phyloP scores from a whole-genome alignment of 2,329 filamentous ascomycete species.

The Ciborinia camelliae region DNA sequence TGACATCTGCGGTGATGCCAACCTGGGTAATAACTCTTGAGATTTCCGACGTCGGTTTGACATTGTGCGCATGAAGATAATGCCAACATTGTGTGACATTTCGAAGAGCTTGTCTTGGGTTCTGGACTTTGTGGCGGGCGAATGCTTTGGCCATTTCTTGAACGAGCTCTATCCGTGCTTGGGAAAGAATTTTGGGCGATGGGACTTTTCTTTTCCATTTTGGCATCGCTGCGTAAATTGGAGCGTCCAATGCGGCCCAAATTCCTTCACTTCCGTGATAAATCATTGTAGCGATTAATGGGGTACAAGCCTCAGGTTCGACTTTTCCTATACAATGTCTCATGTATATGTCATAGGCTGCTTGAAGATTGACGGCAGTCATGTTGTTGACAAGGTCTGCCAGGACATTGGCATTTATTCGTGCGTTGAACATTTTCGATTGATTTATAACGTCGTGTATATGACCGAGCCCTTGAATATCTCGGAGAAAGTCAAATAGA shows the following conservation, averaged over 20 bases:
- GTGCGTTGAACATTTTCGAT: background rate
- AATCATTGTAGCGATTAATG: conserved; percentile 29
- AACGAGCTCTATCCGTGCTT: conserved; percentile 26
- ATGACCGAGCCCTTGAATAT: background rate
- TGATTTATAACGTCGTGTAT: conserved; percentile 4
- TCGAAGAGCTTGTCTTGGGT: conserved; percentile 28
- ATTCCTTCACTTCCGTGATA: conserved; percentile 22
- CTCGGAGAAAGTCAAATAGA: conserved; percentile 17
- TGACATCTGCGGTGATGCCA: conserved; percentile 29
- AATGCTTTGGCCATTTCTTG: conserved; percentile 33
- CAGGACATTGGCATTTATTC: background rate
- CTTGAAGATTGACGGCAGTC: background rate
- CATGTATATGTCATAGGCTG: conserved; percentile 14
- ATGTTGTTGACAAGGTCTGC: conserved; percentile 1
- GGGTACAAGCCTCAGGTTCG: conserved; percentile 15
- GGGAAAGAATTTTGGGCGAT: conserved; percentile 19
- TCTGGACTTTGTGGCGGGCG: conserved; percentile 22
- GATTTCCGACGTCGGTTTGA: conserved; percentile 24
- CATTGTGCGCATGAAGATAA: conserved; percentile 29
- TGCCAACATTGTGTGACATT: conserved; percentile 32
- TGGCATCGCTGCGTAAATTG: conserved; percentile 14
- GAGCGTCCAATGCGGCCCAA: conserved; percentile 29
- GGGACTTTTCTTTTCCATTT: background rate
- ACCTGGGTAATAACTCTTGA: conserved; percentile 28
- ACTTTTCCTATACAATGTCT: conserved; percentile 20